These are phyloP conservation scores for Pichia sp. DNA, from an alignment of 1,139 yeast species.

Conservation along the genomic window DNA sequence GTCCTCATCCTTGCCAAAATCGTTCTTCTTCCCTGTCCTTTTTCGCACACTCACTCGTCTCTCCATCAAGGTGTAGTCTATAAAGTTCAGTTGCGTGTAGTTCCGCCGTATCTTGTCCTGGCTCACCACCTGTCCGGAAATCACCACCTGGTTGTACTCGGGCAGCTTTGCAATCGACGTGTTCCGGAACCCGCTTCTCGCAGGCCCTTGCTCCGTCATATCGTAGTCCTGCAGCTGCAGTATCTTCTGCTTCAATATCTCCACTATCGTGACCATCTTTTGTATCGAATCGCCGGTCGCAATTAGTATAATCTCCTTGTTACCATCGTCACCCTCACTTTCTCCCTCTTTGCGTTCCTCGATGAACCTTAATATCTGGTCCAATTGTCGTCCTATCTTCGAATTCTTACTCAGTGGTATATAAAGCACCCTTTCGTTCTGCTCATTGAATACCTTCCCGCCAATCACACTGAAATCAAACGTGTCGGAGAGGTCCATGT, in stretches of 20 bases:
- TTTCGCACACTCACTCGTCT: not conserved
- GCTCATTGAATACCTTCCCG: slow-evolving; percentile 1
- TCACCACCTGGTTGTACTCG: slow-evolving; percentile 4
- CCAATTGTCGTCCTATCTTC: slow-evolving; percentile 23
- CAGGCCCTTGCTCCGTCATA: not conserved
- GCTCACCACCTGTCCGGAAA: slow-evolving; percentile 4
- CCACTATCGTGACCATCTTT: slow-evolving; percentile 28
- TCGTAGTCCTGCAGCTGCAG: slow-evolving; percentile 3
- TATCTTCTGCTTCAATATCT: slow-evolving; percentile 29
- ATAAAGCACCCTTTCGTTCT: not conserved
- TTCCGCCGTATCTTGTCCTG: slow-evolving; percentile 1
- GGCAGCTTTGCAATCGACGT: slow-evolving; percentile 18
- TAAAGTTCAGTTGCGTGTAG: slow-evolving; percentile 23
- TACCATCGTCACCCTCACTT: not conserved
- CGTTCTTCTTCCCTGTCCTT: not conserved
- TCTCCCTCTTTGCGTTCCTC: not conserved
- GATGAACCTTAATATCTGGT: slow-evolving; percentile 17
- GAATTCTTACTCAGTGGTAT: slow-evolving; percentile 25
- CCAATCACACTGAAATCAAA: not conserved
- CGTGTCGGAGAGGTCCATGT: slow-evolving; percentile 10
- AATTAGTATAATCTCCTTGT: slow-evolving; percentile 21
- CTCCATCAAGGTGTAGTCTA: slow-evolving; percentile 19
- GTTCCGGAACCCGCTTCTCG: slow-evolving; percentile 7
- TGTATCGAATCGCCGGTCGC: slow-evolving; percentile 23
- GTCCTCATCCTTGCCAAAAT: not conserved